These are phyloP conservation scores for Bacidia rubella DNA, from an alignment of 495 filamentous ascomycete genomes.

Conservation along the genomic window DNA sequence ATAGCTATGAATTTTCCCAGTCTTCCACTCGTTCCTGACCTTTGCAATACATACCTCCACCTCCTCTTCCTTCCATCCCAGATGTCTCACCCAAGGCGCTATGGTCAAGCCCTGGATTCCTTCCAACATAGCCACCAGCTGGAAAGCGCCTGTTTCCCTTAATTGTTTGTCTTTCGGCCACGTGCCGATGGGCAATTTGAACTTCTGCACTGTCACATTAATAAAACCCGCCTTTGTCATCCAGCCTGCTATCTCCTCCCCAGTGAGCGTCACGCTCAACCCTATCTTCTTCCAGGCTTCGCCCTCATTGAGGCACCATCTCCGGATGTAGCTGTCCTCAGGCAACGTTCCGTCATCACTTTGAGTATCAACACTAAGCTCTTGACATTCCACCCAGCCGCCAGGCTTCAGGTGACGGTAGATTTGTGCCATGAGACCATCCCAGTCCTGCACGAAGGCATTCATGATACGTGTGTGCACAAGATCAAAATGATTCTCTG, in stretches of 20 bases:
- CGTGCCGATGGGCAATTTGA: conserved; percentile 17
- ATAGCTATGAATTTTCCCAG: conserved; percentile 30
- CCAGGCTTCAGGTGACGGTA: conserved; percentile 20
- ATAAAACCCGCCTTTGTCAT: conserved; percentile 19
- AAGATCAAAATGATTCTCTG: conserved; percentile 34
- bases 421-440: conserved; percentile 21
- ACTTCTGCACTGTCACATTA: conserved; percentile 12
- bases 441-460: conserved; percentile 38
- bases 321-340: conserved; percentile 3
- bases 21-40: conserved; percentile 38
- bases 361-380: conserved; percentile 18
- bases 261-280: conserved; percentile 7
- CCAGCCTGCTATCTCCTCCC: conserved; percentile 10
- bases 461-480: conserved; percentile 36
- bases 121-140: conserved; percentile 30
- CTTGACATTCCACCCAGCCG: conserved; percentile 21
- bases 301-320: conserved; percentile 1
- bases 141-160: conserved; percentile 15
- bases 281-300: conserved; percentile 1
- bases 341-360: conserved; percentile 17
- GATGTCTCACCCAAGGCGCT: conserved; percentile 36
- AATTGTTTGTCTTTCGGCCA: conserved; percentile 21
- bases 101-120: conserved; percentile 31
- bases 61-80: conserved; percentile 41
- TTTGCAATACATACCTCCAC: conserved; percentile 39